Percentiles rank a stretch among this genome's conserved stretches.
phyloP scores from a whole-genome alignment of 164 flowering plant genomes.

The Piper longum region DNA sequence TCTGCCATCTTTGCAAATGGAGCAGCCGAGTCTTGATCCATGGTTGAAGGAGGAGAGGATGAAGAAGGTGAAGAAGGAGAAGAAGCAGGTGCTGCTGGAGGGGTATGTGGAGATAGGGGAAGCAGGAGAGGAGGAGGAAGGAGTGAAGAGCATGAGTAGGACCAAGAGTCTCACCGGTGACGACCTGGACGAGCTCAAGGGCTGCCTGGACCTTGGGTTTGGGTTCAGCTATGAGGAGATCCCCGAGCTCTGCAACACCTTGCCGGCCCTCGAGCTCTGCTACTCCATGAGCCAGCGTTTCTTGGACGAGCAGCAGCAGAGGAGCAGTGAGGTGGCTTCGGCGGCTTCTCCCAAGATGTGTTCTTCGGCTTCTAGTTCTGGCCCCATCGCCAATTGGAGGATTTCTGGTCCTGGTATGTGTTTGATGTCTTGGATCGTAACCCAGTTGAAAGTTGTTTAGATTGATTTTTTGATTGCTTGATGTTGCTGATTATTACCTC shows the following conservation, averaged over 20 bases:
- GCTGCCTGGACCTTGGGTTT: conserved; percentile 82
- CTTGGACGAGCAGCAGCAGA: conserved; percentile 37
- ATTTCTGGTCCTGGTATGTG: conserved; percentile 80
- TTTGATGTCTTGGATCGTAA: background rate
- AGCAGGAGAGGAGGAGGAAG: conserved; percentile 21
- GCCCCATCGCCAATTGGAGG: conserved; percentile 72
- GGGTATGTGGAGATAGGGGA: conserved; percentile 42
- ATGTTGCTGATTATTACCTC: background rate
- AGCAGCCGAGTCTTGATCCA: background rate
- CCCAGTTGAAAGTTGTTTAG: background rate
- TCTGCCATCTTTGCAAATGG: too few species aligned
- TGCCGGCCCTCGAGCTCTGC: conserved; percentile 86
- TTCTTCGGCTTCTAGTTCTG: conserved; percentile 20
- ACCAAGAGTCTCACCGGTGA: conserved; percentile 70
- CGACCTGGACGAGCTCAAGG: conserved; percentile 72
- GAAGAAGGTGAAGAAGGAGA: conserved; percentile 24
- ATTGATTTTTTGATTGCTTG: background rate
- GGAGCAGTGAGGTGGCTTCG: conserved; percentile 20
- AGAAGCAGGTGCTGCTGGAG: conserved; percentile 53
- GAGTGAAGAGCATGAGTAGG: conserved; percentile 17
- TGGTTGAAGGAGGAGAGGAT: conserved; percentile 10
- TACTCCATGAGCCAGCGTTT: conserved; percentile 81
- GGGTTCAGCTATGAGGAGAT: conserved; percentile 81
- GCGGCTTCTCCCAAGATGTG: conserved; percentile 3
- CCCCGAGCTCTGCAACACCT: conserved; percentile 75